Evolutionary conservation across 768 basidiomycete species (phyloP), one percentile per base, ranked within the genome.

Genomic region (Porphyrellus cyaneotinctus): DNA sequence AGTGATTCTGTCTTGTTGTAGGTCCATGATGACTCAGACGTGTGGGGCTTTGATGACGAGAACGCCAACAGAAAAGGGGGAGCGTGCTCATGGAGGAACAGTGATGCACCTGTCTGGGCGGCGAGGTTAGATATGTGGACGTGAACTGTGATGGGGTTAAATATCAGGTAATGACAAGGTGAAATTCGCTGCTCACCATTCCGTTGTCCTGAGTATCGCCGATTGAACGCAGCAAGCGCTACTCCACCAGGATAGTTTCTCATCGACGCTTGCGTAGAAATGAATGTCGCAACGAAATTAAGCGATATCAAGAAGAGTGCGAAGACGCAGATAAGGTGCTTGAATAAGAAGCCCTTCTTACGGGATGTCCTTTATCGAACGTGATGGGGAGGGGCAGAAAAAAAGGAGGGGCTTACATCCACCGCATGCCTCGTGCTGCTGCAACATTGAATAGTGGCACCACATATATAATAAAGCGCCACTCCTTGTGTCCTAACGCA

Each of bases 401-500:
- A 17, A 20, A 30, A 49, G 41, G 15, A 23, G 7, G 15, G 8
- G 70, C 87, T 57, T 70, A 95, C 89, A 94, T 65, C 67, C 76
- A 79, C 6, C 72, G 65, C 2, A 82, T 74, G 3, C 83, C 85
- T 15, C 83, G 68, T 0, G 93, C 86, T 2, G 89, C 92, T 2
- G 85, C 81, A 4, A 94, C 68, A 60, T 97, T 95, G 68, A 92
- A 74, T 2, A 82, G 64, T 0, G 95, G 94, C 0, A 97, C 80
- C 17, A 84, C 78, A 63, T 98, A 98, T 9, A 92, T 78, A 51
- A 98, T 75, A 70, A 99, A 99, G 8, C 97, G 81, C 97, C 97
- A 99, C 70, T 99, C 97, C 67, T 99, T 99, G 71, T 99, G 97
- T 0, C 81, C 85, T 1, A 97, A 74, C 28, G 65, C 74, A 64